phyloP scores from a whole-genome alignment of 1,284 basidiomycete species.

The Ustilago esculenta region DNA sequence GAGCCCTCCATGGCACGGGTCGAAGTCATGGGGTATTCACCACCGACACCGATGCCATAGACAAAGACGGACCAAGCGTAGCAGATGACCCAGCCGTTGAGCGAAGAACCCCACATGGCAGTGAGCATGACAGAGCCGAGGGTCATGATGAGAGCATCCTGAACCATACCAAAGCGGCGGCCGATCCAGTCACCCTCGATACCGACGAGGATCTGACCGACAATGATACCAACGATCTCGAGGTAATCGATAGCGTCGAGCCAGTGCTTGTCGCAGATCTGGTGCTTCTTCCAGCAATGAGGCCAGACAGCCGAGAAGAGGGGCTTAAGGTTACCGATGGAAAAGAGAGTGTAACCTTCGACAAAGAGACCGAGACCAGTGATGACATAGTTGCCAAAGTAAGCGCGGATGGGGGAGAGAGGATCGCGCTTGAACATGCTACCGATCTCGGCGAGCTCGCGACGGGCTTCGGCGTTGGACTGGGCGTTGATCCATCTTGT shows the following conservation, averaged over 20 bases:
- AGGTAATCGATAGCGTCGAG: slow-evolving; percentile 69
- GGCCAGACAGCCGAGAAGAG: slow-evolving; percentile 71
- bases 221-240: slow-evolving; percentile 71
- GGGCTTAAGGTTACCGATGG: slow-evolving; percentile 69
- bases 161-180: slow-evolving; percentile 70
- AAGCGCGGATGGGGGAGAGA: slow-evolving; percentile 68
- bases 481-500: slow-evolving; percentile 69
- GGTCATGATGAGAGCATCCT: slow-evolving; percentile 68
- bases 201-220: slow-evolving; percentile 72
- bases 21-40: slow-evolving; percentile 73
- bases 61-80: slow-evolving; percentile 70
- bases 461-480: slow-evolving; percentile 68
- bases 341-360: slow-evolving; percentile 71
- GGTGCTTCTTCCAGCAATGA: slow-evolving; percentile 69
- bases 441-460: slow-evolving; percentile 69
- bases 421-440: slow-evolving; percentile 71
- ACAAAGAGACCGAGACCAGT: slow-evolving; percentile 72
- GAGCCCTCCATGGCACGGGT: slow-evolving; percentile 71
- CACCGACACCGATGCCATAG: slow-evolving; percentile 70
- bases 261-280: slow-evolving; percentile 70
- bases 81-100: slow-evolving; percentile 72
- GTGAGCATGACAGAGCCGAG: slow-evolving; percentile 72
- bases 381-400: slow-evolving; percentile 70
- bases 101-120: slow-evolving; percentile 70
- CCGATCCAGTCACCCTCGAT: slow-evolving; percentile 73